These are phyloP conservation scores for Penicillium paradoxum DNA, from an alignment of 495 filamentous ascomycete genomes.

Conservation along the genomic window DNA sequence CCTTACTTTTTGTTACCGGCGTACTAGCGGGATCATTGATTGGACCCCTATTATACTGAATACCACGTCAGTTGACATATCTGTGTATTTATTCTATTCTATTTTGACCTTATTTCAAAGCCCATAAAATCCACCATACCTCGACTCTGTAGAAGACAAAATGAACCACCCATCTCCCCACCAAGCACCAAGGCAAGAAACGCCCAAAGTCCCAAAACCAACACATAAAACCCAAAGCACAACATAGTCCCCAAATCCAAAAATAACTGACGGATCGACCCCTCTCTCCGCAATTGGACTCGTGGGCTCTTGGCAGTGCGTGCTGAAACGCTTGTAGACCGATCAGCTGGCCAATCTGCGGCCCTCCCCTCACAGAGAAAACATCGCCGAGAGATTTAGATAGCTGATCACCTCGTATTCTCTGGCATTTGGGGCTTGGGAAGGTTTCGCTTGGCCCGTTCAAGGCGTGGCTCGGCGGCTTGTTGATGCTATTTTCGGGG, in stretches of 20 bases:
- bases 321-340: constrained; percentile 14
- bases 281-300: constrained; percentile 1
- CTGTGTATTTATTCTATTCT: too few species aligned
- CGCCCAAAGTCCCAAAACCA: not conserved
- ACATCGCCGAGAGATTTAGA: not conserved
- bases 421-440: not conserved
- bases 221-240: not conserved
- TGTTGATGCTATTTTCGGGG: constrained; percentile 5
- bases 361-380: not conserved
- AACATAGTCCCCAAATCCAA: constrained; percentile 5
- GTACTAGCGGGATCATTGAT: too few species aligned
- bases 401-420: constrained; percentile 6
- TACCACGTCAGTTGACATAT: too few species aligned
- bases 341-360: constrained; percentile 5
- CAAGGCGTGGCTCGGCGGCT: constrained; percentile 1
- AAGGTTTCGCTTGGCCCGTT: not conserved
- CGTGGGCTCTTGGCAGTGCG: constrained; percentile 17
- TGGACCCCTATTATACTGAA: too few species aligned
- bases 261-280: constrained; percentile 10
- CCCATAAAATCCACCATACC: too few species aligned
- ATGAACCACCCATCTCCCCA: not conserved
- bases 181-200: not conserved
- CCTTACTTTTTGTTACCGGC: too few species aligned
- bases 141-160: not conserved
- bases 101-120: not conserved